Evolutionary conservation across 1,139 yeast species (phyloP).

Genomic region (Neolecta irregularis): DNA sequence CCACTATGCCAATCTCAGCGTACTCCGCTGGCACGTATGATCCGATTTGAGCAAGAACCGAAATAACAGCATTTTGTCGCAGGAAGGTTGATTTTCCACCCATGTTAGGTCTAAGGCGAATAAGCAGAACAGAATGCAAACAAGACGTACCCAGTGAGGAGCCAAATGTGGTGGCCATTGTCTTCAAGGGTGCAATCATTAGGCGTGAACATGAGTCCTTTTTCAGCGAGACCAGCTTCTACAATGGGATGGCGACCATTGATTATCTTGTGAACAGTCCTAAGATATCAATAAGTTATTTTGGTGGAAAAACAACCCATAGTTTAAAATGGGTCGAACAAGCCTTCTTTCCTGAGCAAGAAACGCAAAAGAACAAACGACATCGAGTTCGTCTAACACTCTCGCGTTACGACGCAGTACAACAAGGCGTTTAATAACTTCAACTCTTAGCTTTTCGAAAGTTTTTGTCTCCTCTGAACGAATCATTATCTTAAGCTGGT

Average conservation of each 20-base stretch:
- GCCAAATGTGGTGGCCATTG: constrained; percentile 38
- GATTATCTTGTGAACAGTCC: constrained; percentile 18
- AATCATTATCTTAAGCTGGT: constrained; percentile 17
- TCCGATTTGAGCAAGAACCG: constrained; percentile 30
- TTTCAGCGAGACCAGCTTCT: constrained; percentile 46
- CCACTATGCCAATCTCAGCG: constrained; percentile 68
- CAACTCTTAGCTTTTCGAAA: constrained; percentile 29
- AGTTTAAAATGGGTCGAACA: constrained; percentile 48
- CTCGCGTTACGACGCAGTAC: constrained; percentile 34
- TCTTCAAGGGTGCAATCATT: constrained; percentile 41
- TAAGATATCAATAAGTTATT: neutral
- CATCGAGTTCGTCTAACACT: constrained; percentile 54
- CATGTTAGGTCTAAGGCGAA: constrained; percentile 53
- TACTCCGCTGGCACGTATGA: constrained; percentile 37
- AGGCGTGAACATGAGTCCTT: constrained; percentile 39
- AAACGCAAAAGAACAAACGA: constrained; percentile 53
- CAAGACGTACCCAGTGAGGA: constrained; percentile 52
- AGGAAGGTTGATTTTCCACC: constrained; percentile 90
- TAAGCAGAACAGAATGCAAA: neutral
- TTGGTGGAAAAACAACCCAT: constrained; percentile 24
- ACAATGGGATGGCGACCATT: constrained; percentile 80
- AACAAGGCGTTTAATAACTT: constrained; percentile 28
- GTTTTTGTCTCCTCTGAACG: constrained; percentile 32
- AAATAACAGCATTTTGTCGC: constrained; percentile 74
- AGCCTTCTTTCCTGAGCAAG: constrained; percentile 51